Evolutionary conservation across 768 basidiomycete species (phyloP), one percentile per base, ranked within the genome.

Genomic region (Lyophyllum atratum): DNA sequence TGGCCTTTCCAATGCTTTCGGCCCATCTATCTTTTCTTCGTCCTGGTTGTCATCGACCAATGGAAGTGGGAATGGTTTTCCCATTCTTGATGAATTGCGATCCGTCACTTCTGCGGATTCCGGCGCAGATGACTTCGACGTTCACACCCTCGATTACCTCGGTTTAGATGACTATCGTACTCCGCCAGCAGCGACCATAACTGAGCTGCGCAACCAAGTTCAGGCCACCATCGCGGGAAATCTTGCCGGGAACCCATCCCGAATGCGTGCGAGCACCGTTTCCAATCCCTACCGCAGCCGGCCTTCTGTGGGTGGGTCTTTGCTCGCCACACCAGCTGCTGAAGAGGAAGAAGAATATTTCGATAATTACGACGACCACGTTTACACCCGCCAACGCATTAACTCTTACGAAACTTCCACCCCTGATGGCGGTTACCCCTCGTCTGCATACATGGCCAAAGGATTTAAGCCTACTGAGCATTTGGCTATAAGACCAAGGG

Each of bases 61-160:
- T 68, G 76, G 79, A 54, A 74, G 75, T 64, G 78, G 80, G 48
- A 78, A 80, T 52, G 84, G 84, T 22, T 84, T 87, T 61, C 78
- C 85, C 33, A 80, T 84, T 63, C 76, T 92, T 65, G 92, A 93
- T 56, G 93, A 94, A 71, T 72, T 92, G 64, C 89, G 89, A 60
- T 91, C 91, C 45, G 86, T 89, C 44, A 83, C 85, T 26, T 92
- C 91, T 43, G 84, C 85, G 60, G 90, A 92, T 68, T 89, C 89
- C 19, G 83, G 79, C n/a, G 79, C 83, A 22, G 95, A 97, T 52
- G 90, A 93, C 49, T 92, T 93, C 70, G 91, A 94, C 65, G 91
- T 95, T 44, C 93, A 94, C 68, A 98, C 96, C 25, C 83, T 98
- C 59, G 95, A 97, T 72, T 98, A 98, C 72, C 90, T 98, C 49